These are phyloP conservation scores for Trichocladium uniseriatum DNA, from an alignment of 495 filamentous ascomycete genomes.

Conservation along the genomic window DNA sequence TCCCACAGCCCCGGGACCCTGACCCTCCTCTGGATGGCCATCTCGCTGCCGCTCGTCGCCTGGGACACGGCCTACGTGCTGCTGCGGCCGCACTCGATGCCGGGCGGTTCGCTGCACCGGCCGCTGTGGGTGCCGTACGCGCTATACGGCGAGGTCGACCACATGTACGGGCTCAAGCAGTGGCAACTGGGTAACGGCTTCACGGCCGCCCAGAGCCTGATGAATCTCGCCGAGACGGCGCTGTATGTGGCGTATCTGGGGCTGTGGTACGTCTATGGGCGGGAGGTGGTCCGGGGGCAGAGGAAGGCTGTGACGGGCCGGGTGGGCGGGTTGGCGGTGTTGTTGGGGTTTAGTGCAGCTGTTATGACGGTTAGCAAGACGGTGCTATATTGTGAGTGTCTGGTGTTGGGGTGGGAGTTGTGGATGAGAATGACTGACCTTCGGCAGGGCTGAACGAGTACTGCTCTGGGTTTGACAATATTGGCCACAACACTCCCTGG, in stretches of 20 bases:
- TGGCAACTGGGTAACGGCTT: conserved; percentile 67
- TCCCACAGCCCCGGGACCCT: conserved; percentile 58
- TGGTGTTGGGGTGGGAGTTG: neutral
- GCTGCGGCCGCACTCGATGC: conserved; percentile 75
- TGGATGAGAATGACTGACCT: neutral
- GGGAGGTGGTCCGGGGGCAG: conserved; percentile 29
- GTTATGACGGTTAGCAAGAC: conserved; percentile 87
- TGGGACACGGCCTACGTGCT: conserved; percentile 82
- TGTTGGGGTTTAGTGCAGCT: conserved; percentile 59
- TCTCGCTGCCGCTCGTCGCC: conserved; percentile 71
- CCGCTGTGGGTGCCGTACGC: conserved; percentile 73
- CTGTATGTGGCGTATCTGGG: conserved; percentile 63
- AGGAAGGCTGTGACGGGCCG: conserved; percentile 44
- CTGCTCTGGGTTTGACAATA: conserved; percentile 67
- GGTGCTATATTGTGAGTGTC: conserved; percentile 65
- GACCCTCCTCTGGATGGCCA: conserved; percentile 61
- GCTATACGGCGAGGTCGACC: conserved; percentile 72
- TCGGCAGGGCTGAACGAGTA: conserved; percentile 62
- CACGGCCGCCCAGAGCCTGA: conserved; percentile 60
- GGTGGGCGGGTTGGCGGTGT: conserved; percentile 50
- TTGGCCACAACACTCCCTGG: conserved; percentile 59
- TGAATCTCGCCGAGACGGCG: conserved; percentile 67
- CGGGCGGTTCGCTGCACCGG: conserved; percentile 62
- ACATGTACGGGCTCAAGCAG: conserved; percentile 76
- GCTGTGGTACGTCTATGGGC: conserved; percentile 42